Base-by-base conservation (phyloP, 345 rosid genomes). In the Ceriops zippeliana region DNA sequence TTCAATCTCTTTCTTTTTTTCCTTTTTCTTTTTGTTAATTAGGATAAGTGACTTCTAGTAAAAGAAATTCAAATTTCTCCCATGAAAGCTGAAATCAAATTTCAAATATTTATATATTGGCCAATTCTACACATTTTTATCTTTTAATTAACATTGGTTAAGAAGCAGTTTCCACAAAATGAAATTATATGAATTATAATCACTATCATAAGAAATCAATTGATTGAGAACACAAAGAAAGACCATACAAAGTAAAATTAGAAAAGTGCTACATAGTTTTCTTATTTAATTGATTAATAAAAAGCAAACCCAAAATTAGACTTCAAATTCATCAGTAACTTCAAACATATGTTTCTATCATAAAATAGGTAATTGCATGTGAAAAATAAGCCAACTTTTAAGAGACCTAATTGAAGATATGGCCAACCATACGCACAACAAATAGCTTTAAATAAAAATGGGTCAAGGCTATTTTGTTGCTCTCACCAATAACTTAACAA, bases 321-420 rank as follows among this genome's bases (percentile, higher is more conserved):
- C 24, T 24, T 24, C 24, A 24, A 24, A 38, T 38, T 24, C 24
- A 24, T 24, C 24, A 24, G 24, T 24, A 24, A 24, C 24, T 24
- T 26, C 21, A 46, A 30, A 47, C 21, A 58, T 52, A 34, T 47
- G 16, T 46, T 15, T 20, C 11, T 10, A 47, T 63, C 13, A 22
- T 35, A 34, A 24, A 51, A 42, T 16, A 13, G n/a, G 46, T 27
- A 21, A 30, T 47, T 30, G 2, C 20, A 28, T 26, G 3, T 4
- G 30, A 31, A 58, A 19, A 57, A 24, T 62, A 58, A 66, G 13
- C 47, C 71, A 81, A 90, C 98, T 97, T 90, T 93, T 49, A 93
- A 60, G 51, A 93, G 58, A 24, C 24, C 24, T 24, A 24, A 24
- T 24, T 24, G 24, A 24, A 24, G 24, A 24, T 24, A 24, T 24